phyloP scores from a whole-genome alignment of 805 yeast species.

The Pichia ethanolica region DNA sequence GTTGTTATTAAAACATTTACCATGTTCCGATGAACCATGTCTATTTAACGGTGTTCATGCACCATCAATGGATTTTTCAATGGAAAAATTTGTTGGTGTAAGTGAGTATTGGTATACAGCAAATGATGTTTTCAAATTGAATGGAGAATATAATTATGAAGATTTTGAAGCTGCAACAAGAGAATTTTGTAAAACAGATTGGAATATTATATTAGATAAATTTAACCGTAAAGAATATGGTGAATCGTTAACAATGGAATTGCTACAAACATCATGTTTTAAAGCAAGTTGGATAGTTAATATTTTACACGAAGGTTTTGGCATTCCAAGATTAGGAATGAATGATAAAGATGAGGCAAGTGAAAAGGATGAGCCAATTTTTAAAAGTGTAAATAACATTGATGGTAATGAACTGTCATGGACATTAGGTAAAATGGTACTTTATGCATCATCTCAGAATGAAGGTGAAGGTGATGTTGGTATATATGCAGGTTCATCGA shows the following conservation, averaged over 20 bases:
- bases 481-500: slow-evolving; percentile 15
- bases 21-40: slow-evolving; percentile 86
- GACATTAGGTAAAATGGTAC: slow-evolving; percentile 85
- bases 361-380: slow-evolving; percentile 25
- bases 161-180: slow-evolving; percentile 59
- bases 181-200: slow-evolving; percentile 67
- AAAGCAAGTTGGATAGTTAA: slow-evolving; percentile 93
- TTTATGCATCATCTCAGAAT: slow-evolving; percentile 73
- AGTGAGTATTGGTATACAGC: slow-evolving; percentile 98
- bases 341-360: slow-evolving; percentile 27
- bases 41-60: slow-evolving; percentile 93
- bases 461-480: slow-evolving; percentile 11
- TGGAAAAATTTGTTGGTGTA: slow-evolving; percentile 83
- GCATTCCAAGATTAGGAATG: slow-evolving; percentile 63
- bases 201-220: slow-evolving; percentile 49
- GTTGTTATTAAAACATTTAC: slow-evolving; percentile 63
- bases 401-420: slow-evolving; percentile 86
- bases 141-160: slow-evolving; percentile 79
- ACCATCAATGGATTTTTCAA: slow-evolving; percentile 72
- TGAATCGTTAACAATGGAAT: slow-evolving; percentile 46
- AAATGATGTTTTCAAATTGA: slow-evolving; percentile 79
- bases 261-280: slow-evolving; percentile 74
- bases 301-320: slow-evolving; percentile 87
- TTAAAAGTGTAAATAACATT: slow-evolving; percentile 74
- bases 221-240: slow-evolving; percentile 48